Base-by-base conservation (phyloP, 345 rosid genomes). In the Moricandia arvensis region DNA sequence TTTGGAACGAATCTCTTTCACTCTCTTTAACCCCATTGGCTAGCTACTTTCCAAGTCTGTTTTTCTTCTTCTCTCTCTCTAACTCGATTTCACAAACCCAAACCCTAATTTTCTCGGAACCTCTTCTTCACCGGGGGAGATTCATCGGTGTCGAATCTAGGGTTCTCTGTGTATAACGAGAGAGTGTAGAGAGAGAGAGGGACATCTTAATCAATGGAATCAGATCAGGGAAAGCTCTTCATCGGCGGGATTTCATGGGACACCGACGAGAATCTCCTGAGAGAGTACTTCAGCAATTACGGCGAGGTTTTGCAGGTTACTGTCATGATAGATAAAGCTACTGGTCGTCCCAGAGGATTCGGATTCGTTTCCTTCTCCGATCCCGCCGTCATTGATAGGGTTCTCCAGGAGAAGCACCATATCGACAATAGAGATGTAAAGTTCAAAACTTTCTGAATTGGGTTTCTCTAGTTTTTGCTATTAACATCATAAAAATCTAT, bases 221-320 rank as follows among this genome's bases (percentile, higher is more conserved):
- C 96, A 53, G 96, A 94, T 90, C 94, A 85, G 74, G 97, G 96
- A 41, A 87, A 90, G 90, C 87, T 93, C 3, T 91, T 93, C 78
- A 85, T 93, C 72, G 97, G 98, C 26, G 98, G 98, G 79, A 89
- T 93, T 71, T 93, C 98, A 37, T 91, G 97, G 98, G 98, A 93
- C 72, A 93, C 97, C 0, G 76, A 73, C 63, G 97, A 93, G 82
- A 91, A 89, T 13, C 83, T 75, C 75, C 85, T 93, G 45, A 81
- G 66, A 26, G 96, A 91, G 51, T 84, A 93, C 80, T 93, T 93
- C 70, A 31, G 82, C 45, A 84, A 82, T 47, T 93, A 80, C 67
- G 96, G 98, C 1, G 92, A 91, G 47, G 90, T 93, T 57, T 49
- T 79, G 63, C 89, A 91, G 84, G 74, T 92, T 2, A 88, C 80